Base-by-base conservation (phyloP, 2,329 filamentous ascomycete genomes). In the Catunica adiposa region DNA sequence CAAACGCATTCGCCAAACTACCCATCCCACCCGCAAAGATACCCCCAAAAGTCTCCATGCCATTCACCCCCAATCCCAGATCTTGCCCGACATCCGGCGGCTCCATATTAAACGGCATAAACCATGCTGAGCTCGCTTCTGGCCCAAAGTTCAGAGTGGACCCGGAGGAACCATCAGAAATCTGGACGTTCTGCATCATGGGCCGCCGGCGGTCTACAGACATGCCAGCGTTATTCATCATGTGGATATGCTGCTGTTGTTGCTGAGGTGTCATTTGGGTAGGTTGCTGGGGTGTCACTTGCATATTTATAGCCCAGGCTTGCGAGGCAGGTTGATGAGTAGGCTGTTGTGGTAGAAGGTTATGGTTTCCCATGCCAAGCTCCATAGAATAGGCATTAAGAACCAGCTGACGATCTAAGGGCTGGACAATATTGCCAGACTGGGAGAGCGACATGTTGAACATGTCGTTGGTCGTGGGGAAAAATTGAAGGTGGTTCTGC, bases 31-130 rank as follows among this genome's bases (percentile, higher is more conserved):
- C 66, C 2, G 68, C 69, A 62, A 78, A 77, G 63, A 79, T 71
- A 26, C 64, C 67, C 25, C 69, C 69, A 60, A 78, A 78, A 8
- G 67, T 67, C 59, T 79, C 77, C 25, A 74, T 66, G 37, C 69
- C 69, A 23, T 65, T 65, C 5, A 56, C 51, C 9, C 56, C 48
- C 60, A 75, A 63, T 20, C 66, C 67, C 54, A 73, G 60, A 38
- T 77, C 75, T 55, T 75, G 74, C 5, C 70, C 69, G 44, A 78
- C 68, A 57, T 80, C 78, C 0, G 85, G 81, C 20, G 88, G 86
- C 58, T 92, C 86, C 68, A 94, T 80, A 65, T 94, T 94, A 68
- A 95, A 94, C 1, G 89, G 88, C 72, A 94, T 82, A 67, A 94
- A 94, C 86, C 89, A 97, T 3, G 85, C 86, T 54, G 82, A 83